phyloP scores from a whole-genome alignment of 2,329 filamentous ascomycete species.

The Colletotrichum ledebouriae region DNA sequence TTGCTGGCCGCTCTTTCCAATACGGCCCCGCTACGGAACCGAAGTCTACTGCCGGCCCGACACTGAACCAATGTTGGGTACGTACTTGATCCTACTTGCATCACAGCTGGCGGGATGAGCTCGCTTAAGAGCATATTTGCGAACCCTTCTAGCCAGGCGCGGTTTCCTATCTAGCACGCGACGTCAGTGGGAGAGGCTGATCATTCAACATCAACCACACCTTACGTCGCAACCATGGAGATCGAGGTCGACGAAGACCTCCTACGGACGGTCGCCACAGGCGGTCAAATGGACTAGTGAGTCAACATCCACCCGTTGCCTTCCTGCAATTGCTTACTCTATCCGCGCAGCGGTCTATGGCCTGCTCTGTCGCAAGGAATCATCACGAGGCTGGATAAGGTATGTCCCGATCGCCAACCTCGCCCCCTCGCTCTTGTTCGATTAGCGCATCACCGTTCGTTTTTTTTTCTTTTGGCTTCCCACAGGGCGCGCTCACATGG shows the following conservation, averaged over 20 bases:
- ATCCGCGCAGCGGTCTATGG: conserved; percentile 74
- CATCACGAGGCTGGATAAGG: conserved; percentile 76
- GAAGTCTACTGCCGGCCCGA: too few species aligned
- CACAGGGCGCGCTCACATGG: conserved; percentile 31
- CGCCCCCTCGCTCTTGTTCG: background rate
- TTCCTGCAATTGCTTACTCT: conserved; percentile 44
- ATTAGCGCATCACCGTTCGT: conserved; percentile 45
- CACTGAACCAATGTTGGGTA: too few species aligned
- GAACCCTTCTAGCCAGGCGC: conserved; percentile 15
- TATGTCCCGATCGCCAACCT: conserved; percentile 46
- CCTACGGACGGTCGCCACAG: conserved; percentile 63
- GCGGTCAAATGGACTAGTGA: conserved; percentile 69
- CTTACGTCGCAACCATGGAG: conserved; percentile 60
- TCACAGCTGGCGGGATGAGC: background rate
- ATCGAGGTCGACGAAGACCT: conserved; percentile 66
- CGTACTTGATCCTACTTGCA: too few species aligned
- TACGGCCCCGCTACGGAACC: too few species aligned
- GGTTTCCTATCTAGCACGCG: conserved; percentile 30
- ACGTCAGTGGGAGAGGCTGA: conserved; percentile 33
- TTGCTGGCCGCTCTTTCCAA: too few species aligned
- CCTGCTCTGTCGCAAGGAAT: conserved; percentile 74
- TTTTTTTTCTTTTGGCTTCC: conserved; percentile 61
- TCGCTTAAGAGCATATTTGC: conserved; percentile 25
- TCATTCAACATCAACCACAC: conserved; percentile 15
- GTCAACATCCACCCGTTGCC: conserved; percentile 45